phyloP scores from a whole-genome alignment of 495 filamentous ascomycete species.

The Aspergillus carlsbadensis region DNA sequence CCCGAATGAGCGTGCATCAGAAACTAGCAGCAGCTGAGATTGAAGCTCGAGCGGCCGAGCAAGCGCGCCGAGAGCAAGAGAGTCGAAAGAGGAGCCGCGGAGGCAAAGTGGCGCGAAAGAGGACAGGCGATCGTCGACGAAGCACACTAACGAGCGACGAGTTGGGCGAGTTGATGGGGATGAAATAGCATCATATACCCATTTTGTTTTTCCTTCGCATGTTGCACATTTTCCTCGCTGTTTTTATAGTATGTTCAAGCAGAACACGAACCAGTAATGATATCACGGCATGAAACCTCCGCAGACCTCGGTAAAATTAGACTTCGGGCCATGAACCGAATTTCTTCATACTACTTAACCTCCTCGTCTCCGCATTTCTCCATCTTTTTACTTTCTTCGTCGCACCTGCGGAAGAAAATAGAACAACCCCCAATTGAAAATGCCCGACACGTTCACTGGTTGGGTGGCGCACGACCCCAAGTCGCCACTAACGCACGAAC shows the following conservation, averaged over 20 bases:
- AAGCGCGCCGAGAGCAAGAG: conserved; percentile 41
- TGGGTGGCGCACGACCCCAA: conserved; percentile 74
- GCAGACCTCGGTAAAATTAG: conserved; percentile 8
- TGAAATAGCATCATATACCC: conserved; percentile 23
- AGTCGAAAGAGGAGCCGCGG: conserved; percentile 44
- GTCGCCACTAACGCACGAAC: conserved; percentile 69
- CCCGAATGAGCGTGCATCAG: conserved; percentile 36
- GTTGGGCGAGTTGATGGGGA: conserved; percentile 60
- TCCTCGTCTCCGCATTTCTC: not conserved
- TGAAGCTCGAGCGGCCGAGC: conserved; percentile 44
- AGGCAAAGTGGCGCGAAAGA: conserved; percentile 40
- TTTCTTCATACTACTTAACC: not conserved
- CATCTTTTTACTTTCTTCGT: not conserved
- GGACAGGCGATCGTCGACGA: conserved; percentile 53
- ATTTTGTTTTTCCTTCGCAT: conserved; percentile 1
- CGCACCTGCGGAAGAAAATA: no score
- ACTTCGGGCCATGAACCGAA: not conserved
- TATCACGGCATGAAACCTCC: not conserved
- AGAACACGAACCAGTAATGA: not conserved
- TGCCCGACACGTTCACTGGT: conserved; percentile 62
- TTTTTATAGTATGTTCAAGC: conserved; percentile 2
- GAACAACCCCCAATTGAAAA: no score
- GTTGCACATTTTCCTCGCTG: conserved; percentile 10
- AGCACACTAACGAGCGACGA: conserved; percentile 75
- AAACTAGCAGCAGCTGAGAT: conserved; percentile 47